Base-by-base conservation (phyloP, 2,329 filamentous ascomycete species). In the Colletotrichum tropicale region DNA sequence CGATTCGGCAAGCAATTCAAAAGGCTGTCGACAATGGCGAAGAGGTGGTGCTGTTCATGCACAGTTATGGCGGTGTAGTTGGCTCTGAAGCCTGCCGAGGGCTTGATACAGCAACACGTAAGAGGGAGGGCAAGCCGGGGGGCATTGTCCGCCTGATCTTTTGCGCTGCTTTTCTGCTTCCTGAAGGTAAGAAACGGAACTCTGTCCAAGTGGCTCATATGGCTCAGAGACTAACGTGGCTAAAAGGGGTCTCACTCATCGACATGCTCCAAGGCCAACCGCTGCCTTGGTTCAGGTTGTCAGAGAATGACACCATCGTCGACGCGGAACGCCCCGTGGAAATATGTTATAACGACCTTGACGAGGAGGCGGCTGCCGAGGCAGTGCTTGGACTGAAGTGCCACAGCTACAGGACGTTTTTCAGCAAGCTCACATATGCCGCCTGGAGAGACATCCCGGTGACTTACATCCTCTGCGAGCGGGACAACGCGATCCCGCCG, bases 11-110 rank as follows among this genome's bases (percentile, higher is more conserved):
- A 2, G 71, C 81, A 0, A 75, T 86, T 15, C 76, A 82, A 18
- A 62, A 79, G 18, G 81, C 85, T 3, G 83, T 85, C 4, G 83
- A 84, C 9, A 66, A 65, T 1, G 82, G 82, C 1, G 84, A 85
- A 28, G 83, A 87, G 28, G 82, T 87, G 7, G 75, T 87, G 1
- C 76, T 87, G 8, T 52, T 86, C 18, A 79, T 81, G 15, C 86
- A 88, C 66, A 86, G 83, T 21, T 87, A 86, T 78, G 82, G 84
- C 3, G 85, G 85, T 12, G 79, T 84, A 0, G 76, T 84, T 0
- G 81, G 80, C 3, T 80, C 80, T 8, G 82, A 84, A 70, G 82
- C 82, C 2, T 72, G 84, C 3, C 78, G 78, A 4, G 83, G 82
- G 0, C 70, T 84, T 3, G 78, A 79, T 13, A 82, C 83, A 69